Evolutionary conservation across 2,329 filamentous ascomycete genomes (phyloP), one percentile per base, ranked within the genome.

Genomic region (Colletotrichum endophyticum): DNA sequence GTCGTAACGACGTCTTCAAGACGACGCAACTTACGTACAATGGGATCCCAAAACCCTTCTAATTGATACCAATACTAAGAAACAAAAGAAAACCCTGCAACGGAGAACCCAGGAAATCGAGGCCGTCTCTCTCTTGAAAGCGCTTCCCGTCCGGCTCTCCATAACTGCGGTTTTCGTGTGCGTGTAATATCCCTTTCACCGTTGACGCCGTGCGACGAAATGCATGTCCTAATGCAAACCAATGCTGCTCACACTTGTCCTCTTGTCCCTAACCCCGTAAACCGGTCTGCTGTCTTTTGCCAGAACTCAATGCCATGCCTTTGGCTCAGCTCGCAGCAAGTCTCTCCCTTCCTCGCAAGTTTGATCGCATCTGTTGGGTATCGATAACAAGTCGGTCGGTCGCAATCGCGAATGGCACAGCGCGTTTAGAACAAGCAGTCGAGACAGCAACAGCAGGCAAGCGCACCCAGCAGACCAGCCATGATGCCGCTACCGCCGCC

Each of bases 401-500:
- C 28, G 27, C 49, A 44, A 72, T 82, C 57, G 36, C 73, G 44
- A 53, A 53, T 53, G n/a, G 44, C 39, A 53, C 44, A 53, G n/a
- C n/a, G 44, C 56, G 22, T 59, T 83, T 88, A 92, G 80, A 91
- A 91, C n/a, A 92, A 81, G 61, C 86, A 84, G 78, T 92, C 90
- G 80, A 92, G 81, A 80, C 90, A 92, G 83, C 90, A 92, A 81
- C 90, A 92, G 82, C 90, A 91, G 2, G 90, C 90, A 76, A 90
- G 80, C 78, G 86, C 85, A 19, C 88, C 90, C 19, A 91, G 79
- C 70, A 91, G 81, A 57, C 87, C 88, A 39, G 87, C 86, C 57
- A 90, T 79, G 70, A 86, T 78, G 62, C 87, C 85, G 30, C 82
- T 78, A 70, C 79, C 70, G 72, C 79, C 80, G 59, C 82, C 81